A percentile compares a stretch with the other conserved stretches of the same genome.
Evolutionary conservation across 768 basidiomycete species (phyloP).

Genomic region (Brasilioporus rufonigricans): DNA sequence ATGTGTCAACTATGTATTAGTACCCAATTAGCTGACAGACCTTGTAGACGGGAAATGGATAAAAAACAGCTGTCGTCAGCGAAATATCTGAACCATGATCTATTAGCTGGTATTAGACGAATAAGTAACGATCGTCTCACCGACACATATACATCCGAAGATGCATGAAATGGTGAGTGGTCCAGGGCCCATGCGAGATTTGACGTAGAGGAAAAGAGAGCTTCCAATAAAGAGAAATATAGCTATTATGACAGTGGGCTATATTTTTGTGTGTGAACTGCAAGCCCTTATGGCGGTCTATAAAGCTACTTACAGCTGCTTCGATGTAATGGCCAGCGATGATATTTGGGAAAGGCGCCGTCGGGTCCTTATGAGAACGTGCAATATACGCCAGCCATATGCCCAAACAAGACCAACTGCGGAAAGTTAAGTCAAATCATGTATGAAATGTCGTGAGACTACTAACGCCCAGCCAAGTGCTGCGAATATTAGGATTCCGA

Average conservation of each 20-base stretch:
- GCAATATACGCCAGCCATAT: constrained; percentile 60
- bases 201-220: constrained; percentile 55
- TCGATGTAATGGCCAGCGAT: constrained; percentile 59
- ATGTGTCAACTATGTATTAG: background rate
- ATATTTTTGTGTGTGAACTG: background rate
- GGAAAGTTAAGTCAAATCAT: background rate
- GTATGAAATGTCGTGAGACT: background rate
- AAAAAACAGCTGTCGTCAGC: constrained; percentile 55
- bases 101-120: background rate
- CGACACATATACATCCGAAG: constrained; percentile 59
- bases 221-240: constrained; percentile 65
- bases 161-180: constrained; percentile 57
- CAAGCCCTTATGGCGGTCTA: background rate
- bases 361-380: constrained; percentile 41
- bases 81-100: constrained; percentile 45
- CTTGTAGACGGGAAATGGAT: constrained; percentile 63
- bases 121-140: constrained; percentile 32
- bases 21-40: constrained; percentile 25
- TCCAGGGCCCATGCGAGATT: constrained; percentile 58
- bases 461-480: constrained; percentile 60
- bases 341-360: constrained; percentile 38
- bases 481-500: constrained; percentile 50
- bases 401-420: constrained; percentile 66
- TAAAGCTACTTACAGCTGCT: constrained; percentile 31
- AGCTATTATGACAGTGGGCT: constrained; percentile 59